Evolutionary conservation across 2,329 filamentous ascomycete species (phyloP), one percentile per base, ranked within the genome.

Genomic region (Alternaria brassicae): DNA sequence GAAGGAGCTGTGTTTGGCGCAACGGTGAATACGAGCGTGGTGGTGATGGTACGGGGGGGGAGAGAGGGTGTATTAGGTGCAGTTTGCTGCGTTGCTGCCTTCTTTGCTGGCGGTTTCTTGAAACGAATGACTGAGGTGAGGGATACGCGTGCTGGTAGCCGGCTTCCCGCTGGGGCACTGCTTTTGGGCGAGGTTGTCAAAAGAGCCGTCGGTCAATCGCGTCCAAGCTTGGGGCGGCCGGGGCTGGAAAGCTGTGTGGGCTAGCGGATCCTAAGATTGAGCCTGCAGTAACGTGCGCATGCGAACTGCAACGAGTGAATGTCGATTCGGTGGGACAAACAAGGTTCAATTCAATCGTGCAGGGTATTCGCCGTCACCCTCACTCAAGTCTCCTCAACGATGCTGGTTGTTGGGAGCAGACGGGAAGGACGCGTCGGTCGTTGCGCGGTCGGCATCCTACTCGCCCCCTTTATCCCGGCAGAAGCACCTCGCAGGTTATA

Each of bases 61-160:
- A 28, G 49, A 15, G 27, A 28, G 49, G 8, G 53, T 44, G 58
- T 64, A 63, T 65, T 69, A 64, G 58, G 61, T 36, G 67, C 56
- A 59, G 61, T 21, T 25, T 48, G 44, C 44, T 48, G 44, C 32
- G 17, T 25, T 34, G 52, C 37, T 50, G 56, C 45, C 42, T 30
- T 37, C 41, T 56, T 60, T 62, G 62, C 56, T 58, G 58, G 41
- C 45, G 37, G 56, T 55, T 54, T 55, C 56, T 63, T 74, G 70
- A 70, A 77, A 78, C 72, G 76, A 78, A 66, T 73, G 76, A 77
- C 75, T 78, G 73, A 59, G 73, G 75, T 76, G 69, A 77, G 74
- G 61, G 64, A 59, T 58, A 58, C 56, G 65, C 47, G 62, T 59
- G 47, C 53, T 50, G 56, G 57, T 48, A 53, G 51, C 63, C 66